Base-by-base conservation (phyloP, 108 stramenopile species). In the Conticribra guillardii region DNA sequence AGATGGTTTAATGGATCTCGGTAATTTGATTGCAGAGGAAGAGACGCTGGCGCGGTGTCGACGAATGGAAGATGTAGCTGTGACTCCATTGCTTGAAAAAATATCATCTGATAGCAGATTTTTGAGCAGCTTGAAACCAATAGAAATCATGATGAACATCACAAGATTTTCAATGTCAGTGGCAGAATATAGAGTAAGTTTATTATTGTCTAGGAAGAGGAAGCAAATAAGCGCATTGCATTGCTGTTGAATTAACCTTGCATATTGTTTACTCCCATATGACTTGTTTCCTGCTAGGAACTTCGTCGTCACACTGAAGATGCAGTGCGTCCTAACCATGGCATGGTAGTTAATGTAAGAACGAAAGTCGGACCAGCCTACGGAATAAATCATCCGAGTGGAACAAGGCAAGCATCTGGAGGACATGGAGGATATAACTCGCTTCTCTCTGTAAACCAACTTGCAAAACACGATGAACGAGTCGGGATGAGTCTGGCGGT, bases 1-100 rank as follows among this genome's bases (percentile, higher is more conserved):
- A 30, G 71, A 67, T 52, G 80, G 76, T 14, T 59, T 78, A 52
- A 59, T 81, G 64, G 75, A 81, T 62, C 76, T 81, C 51, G 76
- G 74, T n/a, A 60, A 66, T 55, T 47, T 77, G 48, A 81, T 81
- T 50, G 76, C 76, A 23, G 64, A 78, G 60, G 80, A 81, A 17
- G 80, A 72, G 56, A 67, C 57, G 1, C 44, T 66, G 47, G 75
- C 76, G 24, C 57, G 80, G 11, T 60, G 65, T 45, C 62, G 64
- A 33, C 70, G 80, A 24, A 71, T 59, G 56, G 75, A 81, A 17
- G 71, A 61, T 23, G 18, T 73, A 28, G 46, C 71, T 7, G 53
- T 76, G 8, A 34, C 59, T 19, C 60, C 79, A 61, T 32, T 72
- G 24, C n/a, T 69, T 7, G 24, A 56, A 22, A 52, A 65, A 16